Conservation (phyloP, 164 flowering plant species). For the Saururus chinensis region DNA sequence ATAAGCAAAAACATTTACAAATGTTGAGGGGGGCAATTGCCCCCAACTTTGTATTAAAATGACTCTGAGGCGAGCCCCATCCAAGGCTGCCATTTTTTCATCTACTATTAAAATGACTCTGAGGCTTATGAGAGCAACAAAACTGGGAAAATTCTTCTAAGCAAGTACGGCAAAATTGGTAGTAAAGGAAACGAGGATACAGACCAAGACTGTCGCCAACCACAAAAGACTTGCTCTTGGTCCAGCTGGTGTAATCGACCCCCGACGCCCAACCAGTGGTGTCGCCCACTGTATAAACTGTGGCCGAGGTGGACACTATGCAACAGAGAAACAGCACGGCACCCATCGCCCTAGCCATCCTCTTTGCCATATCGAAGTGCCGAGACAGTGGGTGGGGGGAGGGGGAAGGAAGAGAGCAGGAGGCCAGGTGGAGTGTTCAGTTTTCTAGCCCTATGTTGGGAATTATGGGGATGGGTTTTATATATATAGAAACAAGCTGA, state of each 20-base stretch:
- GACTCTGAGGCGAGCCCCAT: too few species aligned
- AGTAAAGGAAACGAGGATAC: background rate
- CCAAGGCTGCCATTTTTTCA: too few species aligned
- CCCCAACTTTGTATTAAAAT: too few species aligned
- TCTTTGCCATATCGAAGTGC: background rate
- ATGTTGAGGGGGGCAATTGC: too few species aligned
- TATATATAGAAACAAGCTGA: constrained; percentile 2
- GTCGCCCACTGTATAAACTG: constrained; percentile 36
- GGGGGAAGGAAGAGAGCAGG: background rate
- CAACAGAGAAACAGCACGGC: constrained; percentile 7
- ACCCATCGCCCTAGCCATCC: constrained; percentile 4
- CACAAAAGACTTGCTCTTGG: constrained; percentile 26
- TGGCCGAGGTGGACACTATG: constrained; percentile 15
- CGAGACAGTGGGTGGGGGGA: background rate
- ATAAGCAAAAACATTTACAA: too few species aligned
- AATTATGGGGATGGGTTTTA: background rate
- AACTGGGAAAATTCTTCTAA: too few species aligned
- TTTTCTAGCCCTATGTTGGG: background rate
- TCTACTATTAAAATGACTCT: too few species aligned
- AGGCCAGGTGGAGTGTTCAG: too few species aligned
- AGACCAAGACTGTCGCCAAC: constrained; percentile 39
- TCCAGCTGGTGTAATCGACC: constrained; percentile 34
- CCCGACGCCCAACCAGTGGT: constrained; percentile 25
- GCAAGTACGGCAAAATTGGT: too few species aligned
- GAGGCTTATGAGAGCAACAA: too few species aligned